These are phyloP conservation scores for Ustilago vetiveriae DNA, from an alignment of 1,284 basidiomycete species.

Conservation along the genomic window DNA sequence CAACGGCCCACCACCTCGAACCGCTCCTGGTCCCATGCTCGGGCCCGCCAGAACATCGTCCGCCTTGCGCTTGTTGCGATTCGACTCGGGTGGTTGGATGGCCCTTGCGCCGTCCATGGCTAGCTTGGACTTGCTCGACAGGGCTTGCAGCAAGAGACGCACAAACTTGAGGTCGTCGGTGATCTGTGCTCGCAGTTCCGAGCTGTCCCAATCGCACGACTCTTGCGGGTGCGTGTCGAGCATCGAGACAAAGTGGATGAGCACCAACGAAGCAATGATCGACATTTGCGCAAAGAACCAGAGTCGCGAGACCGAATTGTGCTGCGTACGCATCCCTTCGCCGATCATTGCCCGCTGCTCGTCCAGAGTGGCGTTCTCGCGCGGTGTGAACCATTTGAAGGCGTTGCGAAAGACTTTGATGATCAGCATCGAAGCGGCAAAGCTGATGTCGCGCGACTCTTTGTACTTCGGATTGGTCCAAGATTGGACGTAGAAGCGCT, in stretches of 20 bases:
- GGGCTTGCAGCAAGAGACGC: slow-evolving; percentile 50
- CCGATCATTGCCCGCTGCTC: slow-evolving; percentile 40
- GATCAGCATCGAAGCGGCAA: slow-evolving; percentile 47
- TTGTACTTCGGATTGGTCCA: slow-evolving; percentile 55
- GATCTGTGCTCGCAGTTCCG: slow-evolving; percentile 50
- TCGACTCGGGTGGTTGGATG: slow-evolving; percentile 49
- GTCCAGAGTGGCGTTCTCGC: slow-evolving; percentile 33
- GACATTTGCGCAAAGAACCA: slow-evolving; percentile 60
- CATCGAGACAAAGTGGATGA: slow-evolving; percentile 57
- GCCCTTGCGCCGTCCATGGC: slow-evolving; percentile 51
- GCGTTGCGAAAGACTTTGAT: slow-evolving; percentile 55
- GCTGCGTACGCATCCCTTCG: slow-evolving; percentile 42
- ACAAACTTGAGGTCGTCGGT: slow-evolving; percentile 59
- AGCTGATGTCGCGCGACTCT: slow-evolving; percentile 58
- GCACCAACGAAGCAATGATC: slow-evolving; percentile 52
- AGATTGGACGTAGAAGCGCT: slow-evolving; percentile 60
- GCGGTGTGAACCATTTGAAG: slow-evolving; percentile 56
- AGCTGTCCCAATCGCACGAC: slow-evolving; percentile 47
- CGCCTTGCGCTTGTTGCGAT: slow-evolving; percentile 38
- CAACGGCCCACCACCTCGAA: slow-evolving; percentile 27
- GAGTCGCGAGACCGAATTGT: slow-evolving; percentile 39
- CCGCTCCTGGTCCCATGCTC: neutral
- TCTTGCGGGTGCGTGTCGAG: slow-evolving; percentile 54
- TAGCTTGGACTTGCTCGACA: slow-evolving; percentile 49
- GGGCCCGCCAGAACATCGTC: slow-evolving; percentile 29